phyloP scores from a whole-genome alignment of 345 rosid species.

The Eucalyptus coolabah region DNA sequence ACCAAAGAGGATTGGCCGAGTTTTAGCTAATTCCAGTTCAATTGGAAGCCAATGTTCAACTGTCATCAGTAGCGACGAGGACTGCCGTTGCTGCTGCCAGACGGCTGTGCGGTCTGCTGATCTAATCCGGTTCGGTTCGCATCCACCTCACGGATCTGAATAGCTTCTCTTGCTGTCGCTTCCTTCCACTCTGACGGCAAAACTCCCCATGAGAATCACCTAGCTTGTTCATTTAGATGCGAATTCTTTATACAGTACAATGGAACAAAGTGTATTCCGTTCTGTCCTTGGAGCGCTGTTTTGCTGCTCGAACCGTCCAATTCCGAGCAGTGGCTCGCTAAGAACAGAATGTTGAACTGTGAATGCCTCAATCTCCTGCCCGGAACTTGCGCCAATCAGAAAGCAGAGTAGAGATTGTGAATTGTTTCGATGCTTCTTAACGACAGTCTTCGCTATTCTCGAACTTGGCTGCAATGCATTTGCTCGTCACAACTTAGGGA shows the following conservation, averaged over 20 bases:
- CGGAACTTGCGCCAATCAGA: not conserved
- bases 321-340: not conserved
- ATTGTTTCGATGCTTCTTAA: not conserved
- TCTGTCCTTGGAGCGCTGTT: not conserved
- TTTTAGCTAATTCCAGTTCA: not conserved
- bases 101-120: not conserved
- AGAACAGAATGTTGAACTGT: not conserved
- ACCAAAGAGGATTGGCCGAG: not conserved
- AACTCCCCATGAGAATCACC: not conserved
- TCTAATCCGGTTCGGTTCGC: not conserved
- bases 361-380: not conserved
- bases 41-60: not conserved
- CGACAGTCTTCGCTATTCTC: not conserved
- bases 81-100: not conserved
- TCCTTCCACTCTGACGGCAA: not conserved
- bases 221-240: not conserved
- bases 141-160: not conserved
- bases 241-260: not conserved
- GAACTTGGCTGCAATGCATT: not conserved
- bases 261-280: not conserved
- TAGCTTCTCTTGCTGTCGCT: not conserved
- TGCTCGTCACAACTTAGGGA: not conserved
- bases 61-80: not conserved
- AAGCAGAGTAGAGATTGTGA: not conserved
- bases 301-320: not conserved